Evolutionary conservation across 2,329 filamentous ascomycete genomes (phyloP).

Genomic region (Aspergillus novoparasiticus): DNA sequence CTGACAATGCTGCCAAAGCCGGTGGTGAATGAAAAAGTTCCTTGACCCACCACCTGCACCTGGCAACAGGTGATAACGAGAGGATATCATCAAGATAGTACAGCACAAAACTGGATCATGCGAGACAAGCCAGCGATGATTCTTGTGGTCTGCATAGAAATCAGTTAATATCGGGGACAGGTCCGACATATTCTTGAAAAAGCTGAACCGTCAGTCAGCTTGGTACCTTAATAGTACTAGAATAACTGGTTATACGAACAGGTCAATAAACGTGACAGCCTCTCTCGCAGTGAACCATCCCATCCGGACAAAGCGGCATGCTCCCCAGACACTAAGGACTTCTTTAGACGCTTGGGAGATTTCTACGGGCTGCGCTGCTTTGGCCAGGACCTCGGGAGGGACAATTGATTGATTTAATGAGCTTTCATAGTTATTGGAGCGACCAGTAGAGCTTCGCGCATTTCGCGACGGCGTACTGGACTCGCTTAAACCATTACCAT

Average conservation of each 20-base stretch:
- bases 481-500: conserved; percentile 34
- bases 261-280: conserved; percentile 55
- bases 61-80: conserved; percentile 51
- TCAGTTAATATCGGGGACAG: conserved; percentile 55
- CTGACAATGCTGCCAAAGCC: conserved; percentile 58
- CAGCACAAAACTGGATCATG: conserved; percentile 57
- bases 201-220: conserved; percentile 26
- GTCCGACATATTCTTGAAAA: conserved; percentile 55
- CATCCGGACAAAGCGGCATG: conserved; percentile 57
- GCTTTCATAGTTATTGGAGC: conserved; percentile 14
- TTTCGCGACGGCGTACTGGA: conserved; percentile 26
- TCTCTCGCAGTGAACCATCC: conserved; percentile 59
- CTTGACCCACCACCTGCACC: conserved; percentile 50
- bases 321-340: conserved; percentile 50
- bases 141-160: conserved; percentile 53
- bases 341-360: conserved; percentile 35
- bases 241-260: conserved; percentile 34
- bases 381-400: conserved; percentile 23
- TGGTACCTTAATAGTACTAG: not conserved
- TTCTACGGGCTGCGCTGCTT: conserved; percentile 28
- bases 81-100: conserved; percentile 59
- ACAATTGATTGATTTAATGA: conserved; percentile 20
- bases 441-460: conserved; percentile 20
- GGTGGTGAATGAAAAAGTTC: conserved; percentile 56
- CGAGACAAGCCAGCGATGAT: conserved; percentile 52